Base-by-base conservation (phyloP, 1,284 basidiomycete genomes). In the Neonothopanus nambi region DNA sequence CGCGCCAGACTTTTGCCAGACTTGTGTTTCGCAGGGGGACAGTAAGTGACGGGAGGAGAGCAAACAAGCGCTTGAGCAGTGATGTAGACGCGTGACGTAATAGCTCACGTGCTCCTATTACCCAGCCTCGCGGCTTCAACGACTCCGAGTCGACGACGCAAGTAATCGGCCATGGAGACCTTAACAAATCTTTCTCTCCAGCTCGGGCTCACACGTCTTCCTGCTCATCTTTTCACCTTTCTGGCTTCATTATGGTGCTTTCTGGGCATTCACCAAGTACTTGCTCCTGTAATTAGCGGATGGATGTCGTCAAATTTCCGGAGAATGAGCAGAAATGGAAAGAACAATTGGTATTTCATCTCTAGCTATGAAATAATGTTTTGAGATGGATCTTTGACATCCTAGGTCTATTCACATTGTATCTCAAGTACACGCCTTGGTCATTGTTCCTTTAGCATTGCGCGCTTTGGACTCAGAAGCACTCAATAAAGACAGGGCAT, bases 371-470 rank as follows among this genome's bases (percentile, higher is more conserved):
- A 3, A 4, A 12, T 11, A 17, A 21, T 15, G 23, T 18, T n/a
- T 45, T 13, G 17, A 45, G 33, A 6, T 6, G 11, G 13, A 44
- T n/a, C n/a, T 39, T 30, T 26, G 18, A 26, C 2, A n/a, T 3
- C 15, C 24, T 3, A 53, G 52, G 52, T 48, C 52, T 13, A 57
- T 71, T 17, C 75, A 69, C 43, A 62, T 74, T 37, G 69, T 73
- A 1, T 81, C 79, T 0, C 63, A 79, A 40, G 64, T 74, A 13
- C 78, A 81, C 55, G 75, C 78, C 2, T 54, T 79, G 35, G 58
- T 76, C 28, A 68, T 78, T 45, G 67, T 78, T 51, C 69, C 70
- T 5, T 65, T 82, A 5, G 70, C 79, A 6, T 63, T 67, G 33
- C 66, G 68, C n/a, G 71, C 68, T 21, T 65, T 82, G 24, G 47